These are phyloP conservation scores for Viridothelium virens DNA, from an alignment of 495 filamentous ascomycete genomes.

Conservation along the genomic window DNA sequence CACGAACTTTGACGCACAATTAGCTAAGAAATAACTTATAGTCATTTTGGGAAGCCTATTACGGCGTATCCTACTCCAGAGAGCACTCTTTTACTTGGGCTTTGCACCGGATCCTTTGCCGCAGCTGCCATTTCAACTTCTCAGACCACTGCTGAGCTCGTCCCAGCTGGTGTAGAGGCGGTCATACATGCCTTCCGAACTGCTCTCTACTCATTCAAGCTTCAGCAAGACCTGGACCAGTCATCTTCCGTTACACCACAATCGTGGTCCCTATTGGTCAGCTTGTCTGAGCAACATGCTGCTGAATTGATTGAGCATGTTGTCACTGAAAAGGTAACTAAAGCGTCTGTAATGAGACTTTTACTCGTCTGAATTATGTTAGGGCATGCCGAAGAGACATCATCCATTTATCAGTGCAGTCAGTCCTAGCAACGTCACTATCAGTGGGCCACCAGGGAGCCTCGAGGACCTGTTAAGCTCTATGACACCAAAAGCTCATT, in stretches of 20 bases:
- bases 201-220: neutral
- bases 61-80: conserved; percentile 6
- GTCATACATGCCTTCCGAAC: conserved; percentile 4
- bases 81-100: conserved; percentile 6
- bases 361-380: neutral
- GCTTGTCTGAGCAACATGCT: conserved; percentile 1
- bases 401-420: conserved; percentile 3
- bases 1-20: neutral
- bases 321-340: neutral
- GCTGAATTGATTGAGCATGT: neutral
- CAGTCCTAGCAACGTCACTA: conserved; percentile 7
- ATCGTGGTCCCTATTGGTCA: neutral
- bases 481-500: conserved; percentile 5
- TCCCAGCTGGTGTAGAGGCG: conserved; percentile 1
- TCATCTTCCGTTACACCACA: neutral
- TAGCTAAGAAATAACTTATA: neutral
- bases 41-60: neutral
- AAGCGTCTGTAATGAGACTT: neutral
- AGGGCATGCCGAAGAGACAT: neutral
- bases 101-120: conserved; percentile 15
- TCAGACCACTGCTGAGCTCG: neutral
- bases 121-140: conserved; percentile 13
- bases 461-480: neutral
- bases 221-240: neutral
- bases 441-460: conserved; percentile 13